phyloP scores from a whole-genome alignment of 805 yeast species.

The Scheffersomyces ergatensis region DNA sequence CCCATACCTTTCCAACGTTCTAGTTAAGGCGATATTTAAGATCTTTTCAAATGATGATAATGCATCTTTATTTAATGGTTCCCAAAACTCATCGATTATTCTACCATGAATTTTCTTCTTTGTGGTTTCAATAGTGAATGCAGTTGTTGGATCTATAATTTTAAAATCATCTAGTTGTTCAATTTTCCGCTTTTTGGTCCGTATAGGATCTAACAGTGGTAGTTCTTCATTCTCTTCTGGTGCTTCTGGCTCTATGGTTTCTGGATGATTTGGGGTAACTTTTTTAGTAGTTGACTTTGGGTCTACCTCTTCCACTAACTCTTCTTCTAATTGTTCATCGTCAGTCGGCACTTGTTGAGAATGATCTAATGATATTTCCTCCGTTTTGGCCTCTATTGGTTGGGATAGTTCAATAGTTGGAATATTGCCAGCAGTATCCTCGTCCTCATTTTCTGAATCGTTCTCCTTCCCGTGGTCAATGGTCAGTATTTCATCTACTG shows the following conservation, averaged over 20 bases:
- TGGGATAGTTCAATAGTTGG: too few relatives aligned
- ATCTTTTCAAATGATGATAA: conserved; percentile 18
- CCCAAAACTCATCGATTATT: conserved; percentile 29
- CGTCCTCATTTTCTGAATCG: too few relatives aligned
- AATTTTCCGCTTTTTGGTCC: background rate
- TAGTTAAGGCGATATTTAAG: conserved; percentile 22
- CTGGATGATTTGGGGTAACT: too few relatives aligned
- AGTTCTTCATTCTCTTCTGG: background rate
- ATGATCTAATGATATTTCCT: too few relatives aligned
- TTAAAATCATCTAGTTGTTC: background rate
- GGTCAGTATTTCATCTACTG: too few relatives aligned
- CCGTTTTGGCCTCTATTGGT: too few relatives aligned
- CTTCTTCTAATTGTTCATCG: background rate
- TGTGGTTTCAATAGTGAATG: conserved; percentile 4
- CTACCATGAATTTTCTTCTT: conserved; percentile 19
- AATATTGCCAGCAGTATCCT: too few relatives aligned
- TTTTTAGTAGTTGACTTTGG: background rate
- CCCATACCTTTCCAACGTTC: conserved; percentile 21
- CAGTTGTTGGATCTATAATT: conserved; percentile 3
- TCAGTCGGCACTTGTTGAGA: too few relatives aligned
- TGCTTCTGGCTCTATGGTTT: background rate
- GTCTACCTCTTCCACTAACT: background rate
- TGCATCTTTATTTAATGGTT: conserved; percentile 17
- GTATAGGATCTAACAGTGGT: background rate
- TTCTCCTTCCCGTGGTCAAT: too few relatives aligned